Conservation (phyloP, 768 basidiomycete species). For the Tremella yokohamensis region DNA sequence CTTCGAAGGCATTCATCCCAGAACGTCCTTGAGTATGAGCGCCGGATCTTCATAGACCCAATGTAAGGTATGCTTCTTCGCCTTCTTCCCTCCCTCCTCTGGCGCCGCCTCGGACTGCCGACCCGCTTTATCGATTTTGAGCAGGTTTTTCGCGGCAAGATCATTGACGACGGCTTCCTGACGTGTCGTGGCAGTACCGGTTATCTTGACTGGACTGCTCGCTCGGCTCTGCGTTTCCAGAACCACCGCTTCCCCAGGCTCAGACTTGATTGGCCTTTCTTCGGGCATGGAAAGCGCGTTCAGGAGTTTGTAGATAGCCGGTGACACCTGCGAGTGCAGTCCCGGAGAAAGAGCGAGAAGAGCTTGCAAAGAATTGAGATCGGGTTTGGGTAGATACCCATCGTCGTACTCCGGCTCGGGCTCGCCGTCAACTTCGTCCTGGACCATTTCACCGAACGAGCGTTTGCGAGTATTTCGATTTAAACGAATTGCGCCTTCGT, state of each 20-base stretch:
- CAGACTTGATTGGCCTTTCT: background rate
- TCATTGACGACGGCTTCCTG: slow-evolving; percentile 10
- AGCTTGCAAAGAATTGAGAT: slow-evolving; percentile 25
- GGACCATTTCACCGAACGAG: background rate
- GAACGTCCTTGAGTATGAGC: slow-evolving; percentile 38
- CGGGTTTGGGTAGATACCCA: slow-evolving; percentile 56
- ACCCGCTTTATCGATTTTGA: slow-evolving; percentile 38
- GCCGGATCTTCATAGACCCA: slow-evolving; percentile 49
- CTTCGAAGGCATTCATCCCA: slow-evolving; percentile 20
- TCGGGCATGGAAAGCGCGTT: slow-evolving; percentile 22
- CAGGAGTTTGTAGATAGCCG: slow-evolving; percentile 28
- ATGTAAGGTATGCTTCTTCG: slow-evolving; percentile 42
- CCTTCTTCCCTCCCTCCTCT: slow-evolving; percentile 33
- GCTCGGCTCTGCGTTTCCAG: background rate
- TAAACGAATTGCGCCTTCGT: slow-evolving; percentile 25
- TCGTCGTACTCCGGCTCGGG: slow-evolving; percentile 53
- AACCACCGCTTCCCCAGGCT: background rate
- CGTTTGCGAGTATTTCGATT: slow-evolving; percentile 8
- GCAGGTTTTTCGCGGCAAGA: slow-evolving; percentile 12
- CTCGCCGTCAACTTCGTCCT: background rate
- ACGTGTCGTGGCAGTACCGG: background rate
- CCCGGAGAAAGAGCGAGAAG: slow-evolving; percentile 29
- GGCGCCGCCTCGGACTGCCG: slow-evolving; percentile 25
- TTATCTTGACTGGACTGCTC: background rate
- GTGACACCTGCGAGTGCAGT: slow-evolving; percentile 29